Percentiles rank a stretch among this genome's conserved stretches.
phyloP scores from a whole-genome alignment of 1,139 yeast species.

The Kodamaea alishanica region DNA sequence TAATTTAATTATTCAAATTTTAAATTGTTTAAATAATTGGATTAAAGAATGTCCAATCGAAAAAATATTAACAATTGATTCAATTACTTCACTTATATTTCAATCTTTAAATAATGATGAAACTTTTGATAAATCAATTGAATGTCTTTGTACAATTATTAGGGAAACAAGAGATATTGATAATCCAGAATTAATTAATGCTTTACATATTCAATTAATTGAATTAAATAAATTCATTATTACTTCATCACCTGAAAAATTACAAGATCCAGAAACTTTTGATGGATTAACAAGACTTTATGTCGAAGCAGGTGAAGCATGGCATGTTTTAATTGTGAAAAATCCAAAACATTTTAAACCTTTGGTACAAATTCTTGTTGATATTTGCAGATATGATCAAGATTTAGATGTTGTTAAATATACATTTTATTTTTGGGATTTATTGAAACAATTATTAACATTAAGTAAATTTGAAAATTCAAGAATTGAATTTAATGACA shows the following conservation, averaged over 20 bases:
- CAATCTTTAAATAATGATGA: slow-evolving; percentile 60
- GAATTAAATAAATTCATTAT: slow-evolving; percentile 51
- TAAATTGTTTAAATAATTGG: slow-evolving; percentile 87
- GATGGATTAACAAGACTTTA: slow-evolving; percentile 73
- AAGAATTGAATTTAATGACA: slow-evolving; percentile 51
- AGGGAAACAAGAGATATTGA: slow-evolving; percentile 78
- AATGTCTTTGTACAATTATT: slow-evolving; percentile 75
- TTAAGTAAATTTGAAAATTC: slow-evolving; percentile 63
- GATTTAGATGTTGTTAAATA: slow-evolving; percentile 88
- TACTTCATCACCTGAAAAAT: slow-evolving; percentile 23
- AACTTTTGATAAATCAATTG: slow-evolving; percentile 83
- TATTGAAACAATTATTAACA: slow-evolving; percentile 67
- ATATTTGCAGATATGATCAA: slow-evolving; percentile 58
- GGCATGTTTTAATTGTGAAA: slow-evolving; percentile 85
- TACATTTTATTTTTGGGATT: slow-evolving; percentile 91
- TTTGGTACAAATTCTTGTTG: slow-evolving; percentile 69
- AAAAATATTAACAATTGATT: slow-evolving; percentile 56
- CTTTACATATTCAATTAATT: slow-evolving; percentile 65
- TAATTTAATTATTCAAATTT: slow-evolving; percentile 38
- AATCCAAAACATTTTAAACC: slow-evolving; percentile 68
- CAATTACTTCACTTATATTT: slow-evolving; percentile 66
- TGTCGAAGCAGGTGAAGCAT: slow-evolving; percentile 92
- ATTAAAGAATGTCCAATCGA: slow-evolving; percentile 77
- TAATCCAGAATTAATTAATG: slow-evolving; percentile 57
- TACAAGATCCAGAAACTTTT: slow-evolving; percentile 68